phyloP scores from a whole-genome alignment of 768 basidiomycete genomes.

The Tulasnella sp. region DNA sequence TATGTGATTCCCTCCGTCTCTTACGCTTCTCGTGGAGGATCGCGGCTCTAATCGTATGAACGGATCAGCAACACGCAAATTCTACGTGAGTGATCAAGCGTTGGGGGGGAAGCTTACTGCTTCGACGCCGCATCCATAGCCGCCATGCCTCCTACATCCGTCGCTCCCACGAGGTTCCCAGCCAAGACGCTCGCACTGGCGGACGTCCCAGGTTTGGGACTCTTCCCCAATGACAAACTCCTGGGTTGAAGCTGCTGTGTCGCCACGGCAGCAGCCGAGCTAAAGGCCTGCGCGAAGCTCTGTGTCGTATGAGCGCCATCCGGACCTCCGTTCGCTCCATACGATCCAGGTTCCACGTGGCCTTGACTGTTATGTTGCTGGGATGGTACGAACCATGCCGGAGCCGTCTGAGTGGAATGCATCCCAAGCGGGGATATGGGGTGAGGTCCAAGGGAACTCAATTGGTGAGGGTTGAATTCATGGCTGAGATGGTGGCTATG shows the following conservation, averaged over 20 bases:
- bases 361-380: background rate
- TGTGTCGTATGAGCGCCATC: slow-evolving; percentile 13
- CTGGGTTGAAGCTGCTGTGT: background rate
- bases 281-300: slow-evolving; percentile 14
- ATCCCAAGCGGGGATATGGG: slow-evolving; percentile 8
- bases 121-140: slow-evolving; percentile 28
- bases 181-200: slow-evolving; percentile 18
- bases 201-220: slow-evolving; percentile 28
- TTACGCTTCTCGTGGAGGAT: slow-evolving; percentile 75
- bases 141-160: slow-evolving; percentile 19
- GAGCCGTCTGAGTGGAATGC: slow-evolving; percentile 13
- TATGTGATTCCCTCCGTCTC: slow-evolving; percentile 74
- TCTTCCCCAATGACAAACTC: slow-evolving; percentile 23
- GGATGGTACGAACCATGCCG: slow-evolving; percentile 9
- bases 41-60: slow-evolving; percentile 29
- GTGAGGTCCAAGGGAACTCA: slow-evolving; percentile 14
- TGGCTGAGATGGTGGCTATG: slow-evolving; percentile 8
- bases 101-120: slow-evolving; percentile 28
- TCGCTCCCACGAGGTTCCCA: slow-evolving; percentile 16
- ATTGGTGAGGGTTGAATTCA: slow-evolving; percentile 6
- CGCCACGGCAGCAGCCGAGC: background rate
- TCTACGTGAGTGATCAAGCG: slow-evolving; percentile 1
- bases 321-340: background rate
- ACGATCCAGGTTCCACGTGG: slow-evolving; percentile 6
- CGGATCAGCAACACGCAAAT: slow-evolving; percentile 1